Evolutionary conservation across 2,329 filamentous ascomycete species (phyloP), one percentile per base, ranked within the genome.

Genomic region (Penicillium sp.): DNA sequence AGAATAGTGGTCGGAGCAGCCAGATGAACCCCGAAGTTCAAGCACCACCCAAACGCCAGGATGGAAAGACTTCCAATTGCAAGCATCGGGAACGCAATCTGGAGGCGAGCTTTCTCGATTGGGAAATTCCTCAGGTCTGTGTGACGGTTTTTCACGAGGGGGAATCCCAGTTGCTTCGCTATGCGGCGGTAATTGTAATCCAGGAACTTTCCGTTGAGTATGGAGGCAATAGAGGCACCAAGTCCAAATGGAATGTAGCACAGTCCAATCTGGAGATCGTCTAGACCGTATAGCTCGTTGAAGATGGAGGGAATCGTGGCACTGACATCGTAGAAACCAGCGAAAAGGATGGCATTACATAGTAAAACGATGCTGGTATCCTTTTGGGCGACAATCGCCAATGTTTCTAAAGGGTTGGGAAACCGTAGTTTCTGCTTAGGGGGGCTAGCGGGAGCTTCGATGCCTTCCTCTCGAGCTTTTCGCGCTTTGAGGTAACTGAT

Each of bases 121-220:
- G 80, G 79, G 38, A 82, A 82, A 2, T 75, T 56, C 2, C 66
- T 68, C 26, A 82, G 68, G 58, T 81, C 77, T 7, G 73, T 74
- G 28, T 76, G 67, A 4, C 74, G 69, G 44, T 75, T 77, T 33
- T 74, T 75, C 17, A 66, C 66, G 13, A 79, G 22, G 0, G 75
- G 72, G 15, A 79, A 70, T 2, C 73, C 72, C 15, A 75, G 55
- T 13, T 67, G 55, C 30, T 67, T 69, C 3, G 76, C 77, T 9
- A 78, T 69, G 7, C 77, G 72, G 4, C 72, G 69, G 64, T 80
- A 83, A 47, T 82, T 81, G 69, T 74, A 78, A 61, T 83, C 81
- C 3, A 82, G 64, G 9, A 81, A 64, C n/a, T 72, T 70, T 2
- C 78, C 78, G 22, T 76, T 80, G 10, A 77, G 67, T 55, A 79